These are phyloP conservation scores for Umbelopsis sp. DNA, from an alignment of 192 early-diverging fungal species.

Conservation along the genomic window DNA sequence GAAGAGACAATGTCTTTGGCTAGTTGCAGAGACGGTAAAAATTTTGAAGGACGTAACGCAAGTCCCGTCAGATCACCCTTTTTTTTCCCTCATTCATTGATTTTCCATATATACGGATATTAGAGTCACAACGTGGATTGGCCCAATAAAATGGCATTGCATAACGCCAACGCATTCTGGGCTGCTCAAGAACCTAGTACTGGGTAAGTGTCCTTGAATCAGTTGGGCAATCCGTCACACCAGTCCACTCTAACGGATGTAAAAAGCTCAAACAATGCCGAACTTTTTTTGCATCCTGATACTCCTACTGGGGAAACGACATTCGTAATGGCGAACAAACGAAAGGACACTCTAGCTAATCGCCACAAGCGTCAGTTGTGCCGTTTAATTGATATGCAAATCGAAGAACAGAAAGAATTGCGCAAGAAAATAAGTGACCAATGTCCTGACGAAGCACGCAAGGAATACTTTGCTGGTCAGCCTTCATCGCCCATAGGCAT, in stretches of 20 bases:
- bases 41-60: too few species aligned
- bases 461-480: background rate
- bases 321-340: background rate
- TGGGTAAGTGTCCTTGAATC: background rate
- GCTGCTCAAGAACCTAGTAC: background rate
- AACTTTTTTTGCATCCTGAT: background rate
- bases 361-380: background rate
- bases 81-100: too few species aligned
- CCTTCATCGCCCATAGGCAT: background rate
- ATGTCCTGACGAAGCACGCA: background rate
- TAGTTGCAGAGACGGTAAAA: too few species aligned
- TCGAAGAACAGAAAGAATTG: background rate
- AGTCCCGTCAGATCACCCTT: too few species aligned
- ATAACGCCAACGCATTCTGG: background rate
- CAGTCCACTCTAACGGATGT: background rate
- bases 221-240: background rate
- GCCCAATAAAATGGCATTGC: background rate
- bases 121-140: too few species aligned
- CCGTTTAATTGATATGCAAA: background rate
- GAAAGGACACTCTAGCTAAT: background rate
- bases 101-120: too few species aligned
- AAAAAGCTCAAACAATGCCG: background rate
- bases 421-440: background rate
- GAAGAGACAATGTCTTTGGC: too few species aligned
- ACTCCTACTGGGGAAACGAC: background rate